A percentile compares a stretch with the other conserved stretches of the same genome.
Conservation (phyloP, 140 eudicot genomes). For the Cichorium intybus region DNA sequence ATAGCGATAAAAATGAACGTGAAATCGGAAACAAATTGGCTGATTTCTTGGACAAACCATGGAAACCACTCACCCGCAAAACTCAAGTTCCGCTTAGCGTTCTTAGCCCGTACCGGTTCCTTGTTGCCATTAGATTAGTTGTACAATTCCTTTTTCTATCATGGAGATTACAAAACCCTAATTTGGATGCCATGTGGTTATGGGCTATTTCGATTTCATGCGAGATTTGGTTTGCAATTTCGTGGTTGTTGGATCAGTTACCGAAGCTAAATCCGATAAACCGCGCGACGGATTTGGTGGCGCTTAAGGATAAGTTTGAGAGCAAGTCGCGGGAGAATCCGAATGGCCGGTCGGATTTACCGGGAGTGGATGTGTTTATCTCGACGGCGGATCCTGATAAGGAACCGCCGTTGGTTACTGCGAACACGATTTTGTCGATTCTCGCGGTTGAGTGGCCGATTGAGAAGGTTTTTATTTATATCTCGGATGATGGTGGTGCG, state of each 20-base stretch:
- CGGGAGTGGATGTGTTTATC: constrained; percentile 80
- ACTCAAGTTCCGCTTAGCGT: constrained; percentile 52
- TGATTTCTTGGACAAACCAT: constrained; percentile 86
- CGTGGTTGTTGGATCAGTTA: constrained; percentile 90
- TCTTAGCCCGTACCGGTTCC: constrained; percentile 92
- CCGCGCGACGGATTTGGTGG: constrained; percentile 67
- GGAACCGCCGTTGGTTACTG: constrained; percentile 93
- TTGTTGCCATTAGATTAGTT: constrained; percentile 59
- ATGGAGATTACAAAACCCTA: constrained; percentile 81
- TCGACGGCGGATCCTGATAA: constrained; percentile 96
- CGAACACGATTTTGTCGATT: constrained; percentile 78
- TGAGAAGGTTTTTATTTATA: constrained; percentile 71
- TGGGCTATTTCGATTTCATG: constrained; percentile 74
- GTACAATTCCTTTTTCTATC: constrained; percentile 46
- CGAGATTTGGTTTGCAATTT: constrained; percentile 86
- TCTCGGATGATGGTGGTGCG: constrained; percentile 94
- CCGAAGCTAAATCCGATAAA: constrained; percentile 91
- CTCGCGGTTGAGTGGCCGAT: constrained; percentile 89
- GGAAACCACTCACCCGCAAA: constrained; percentile 95
- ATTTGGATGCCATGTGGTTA: constrained; percentile 79
- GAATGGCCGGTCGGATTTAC: constrained; percentile 83
- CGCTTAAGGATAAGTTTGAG: constrained; percentile 84
- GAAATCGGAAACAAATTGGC: constrained; percentile 53
- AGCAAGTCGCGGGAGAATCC: constrained; percentile 57
- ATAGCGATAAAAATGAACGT: constrained; percentile 42